Base-by-base conservation (phyloP, 352 stramenopile genomes). In the Globisporangium rhizosaccharum region DNA sequence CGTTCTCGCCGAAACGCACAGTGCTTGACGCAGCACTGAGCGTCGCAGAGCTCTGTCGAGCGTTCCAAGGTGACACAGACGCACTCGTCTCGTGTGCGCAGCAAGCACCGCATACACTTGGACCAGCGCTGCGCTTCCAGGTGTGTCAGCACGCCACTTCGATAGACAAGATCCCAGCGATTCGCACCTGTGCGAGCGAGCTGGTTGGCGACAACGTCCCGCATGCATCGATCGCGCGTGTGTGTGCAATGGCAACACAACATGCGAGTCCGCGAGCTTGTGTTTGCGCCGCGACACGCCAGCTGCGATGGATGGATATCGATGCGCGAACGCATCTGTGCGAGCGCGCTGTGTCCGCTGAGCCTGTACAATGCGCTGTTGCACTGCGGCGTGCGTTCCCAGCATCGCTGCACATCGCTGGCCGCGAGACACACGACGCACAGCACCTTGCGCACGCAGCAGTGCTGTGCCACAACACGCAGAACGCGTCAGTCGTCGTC, bases 301-400 rank as follows among this genome's bases (percentile, higher is more conserved):
- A 73, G 33, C 73, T 87, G 0, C 58, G 69, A 0, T 87, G 77
- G 77, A 85, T 90, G 68, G 61, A 77, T 28, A 50, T 58, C 30
- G 41, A 64, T 1, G 57, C 59, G 0, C 59, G 76, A 20, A 59
- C 59, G 20, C 39, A 59, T 2, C 56, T 90, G 8, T 90, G 80
- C 51, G 59, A 61, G 8, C 26, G 61, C 15, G 64, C 70, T 23
- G 49, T 17, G 0, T 63, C 67, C 1, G 37, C 25, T 17, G 64
- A 56, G 0, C 75, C 76, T 20, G 64, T 85, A 20, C 52, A 64
- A 2, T 89, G 76, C 47, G 79, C 68, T 1, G 7, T 58, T 4
- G 44, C 70, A 49, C 37, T 76, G 17, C 62, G 65, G 15, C 56
- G 30, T 17, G 20, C 39, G 1, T 30, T 59, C 9, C 33, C 12